Base-by-base conservation (phyloP, 306 rosid genomes). In the Arachis hypogaea region DNA sequence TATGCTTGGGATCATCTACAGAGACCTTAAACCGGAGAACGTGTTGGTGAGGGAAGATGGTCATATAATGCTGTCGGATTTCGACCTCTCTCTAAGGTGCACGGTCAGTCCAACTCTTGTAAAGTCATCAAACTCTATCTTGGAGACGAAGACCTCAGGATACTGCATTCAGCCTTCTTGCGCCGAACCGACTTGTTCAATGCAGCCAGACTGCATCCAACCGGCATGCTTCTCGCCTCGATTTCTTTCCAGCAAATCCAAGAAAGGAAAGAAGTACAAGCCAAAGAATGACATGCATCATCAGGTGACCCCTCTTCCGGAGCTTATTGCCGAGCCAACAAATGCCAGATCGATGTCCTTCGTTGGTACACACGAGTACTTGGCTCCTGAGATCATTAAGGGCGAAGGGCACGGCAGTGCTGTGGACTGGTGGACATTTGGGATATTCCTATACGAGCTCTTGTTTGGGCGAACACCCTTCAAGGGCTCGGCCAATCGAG, bases 371-470 rank as follows among this genome's bases (percentile, higher is more conserved):
- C 99, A 94, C 2, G 99, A 94, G 86, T 94, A 94, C 88, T 79
- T 94, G 75, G 99, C 99, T 0, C 99, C 99, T 2, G 99, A 94
- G 57, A 94, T 94, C 72, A 88, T 94, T 9, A 94, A 89, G 51
- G 99, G 99, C 12, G 97, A 94, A 86, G 99, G 99, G 40, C 99
- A 94, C 42, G 99, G 99, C 9, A 94, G 99, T 74, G 99, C 99
- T 22, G 99, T 94, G 30, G 99, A 94, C 72, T 94, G 99, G 99
- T 94, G 99, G 97, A 94, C 97, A 10, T 94, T 91, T 41, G 99
- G 99, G 75, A 87, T 94, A 82, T 94, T 94, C 82, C 82, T 94
- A 43, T 94, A 94, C 57, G 99, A 94, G 84, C 99, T 94, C 56
- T 76, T 94, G 85, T 92, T 92, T 16, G 99, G 99, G 7, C 77